Evolutionary conservation across 257 asterid species (phyloP).

Genomic region (Solanum piurae): DNA sequence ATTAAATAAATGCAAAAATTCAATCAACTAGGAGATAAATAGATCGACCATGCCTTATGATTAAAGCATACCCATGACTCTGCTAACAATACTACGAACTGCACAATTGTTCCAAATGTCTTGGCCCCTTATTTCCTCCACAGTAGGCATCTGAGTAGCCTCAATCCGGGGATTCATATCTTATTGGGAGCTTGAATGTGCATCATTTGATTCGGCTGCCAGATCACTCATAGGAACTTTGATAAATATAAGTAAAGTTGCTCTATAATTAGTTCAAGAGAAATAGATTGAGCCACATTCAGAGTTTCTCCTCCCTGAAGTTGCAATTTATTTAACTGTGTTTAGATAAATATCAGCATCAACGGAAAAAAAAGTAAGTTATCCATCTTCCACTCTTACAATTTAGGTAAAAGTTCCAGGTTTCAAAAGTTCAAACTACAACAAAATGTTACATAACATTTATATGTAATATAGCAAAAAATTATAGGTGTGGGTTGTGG

Average conservation of each 20-base stretch:
- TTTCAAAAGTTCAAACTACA: too few species aligned
- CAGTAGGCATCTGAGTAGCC: constrained; percentile 56
- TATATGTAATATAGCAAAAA: too few species aligned
- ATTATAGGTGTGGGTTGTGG: too few species aligned
- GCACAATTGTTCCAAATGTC: constrained; percentile 92
- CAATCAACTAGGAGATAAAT: neutral
- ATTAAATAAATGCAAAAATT: neutral
- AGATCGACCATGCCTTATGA: neutral
- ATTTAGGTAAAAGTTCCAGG: too few species aligned
- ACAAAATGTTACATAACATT: too few species aligned
- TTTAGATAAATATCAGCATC: too few species aligned
- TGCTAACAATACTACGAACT: constrained; percentile 73
- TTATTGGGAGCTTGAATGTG: constrained; percentile 34
- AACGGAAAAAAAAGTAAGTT: too few species aligned
- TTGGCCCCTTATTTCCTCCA: constrained; percentile 83
- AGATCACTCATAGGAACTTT: constrained; percentile 29
- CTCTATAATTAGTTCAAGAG: neutral
- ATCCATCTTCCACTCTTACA: too few species aligned
- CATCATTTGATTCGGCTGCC: constrained; percentile 21
- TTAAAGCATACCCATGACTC: constrained; percentile 67
- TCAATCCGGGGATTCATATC: constrained; percentile 37
- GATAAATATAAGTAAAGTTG: neutral
- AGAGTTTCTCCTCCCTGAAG: neutral
- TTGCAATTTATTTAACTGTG: too few species aligned
- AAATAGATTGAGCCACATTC: neutral